Base-by-base conservation (phyloP, 2,329 filamentous ascomycete genomes). In the Colletotrichum sidae region DNA sequence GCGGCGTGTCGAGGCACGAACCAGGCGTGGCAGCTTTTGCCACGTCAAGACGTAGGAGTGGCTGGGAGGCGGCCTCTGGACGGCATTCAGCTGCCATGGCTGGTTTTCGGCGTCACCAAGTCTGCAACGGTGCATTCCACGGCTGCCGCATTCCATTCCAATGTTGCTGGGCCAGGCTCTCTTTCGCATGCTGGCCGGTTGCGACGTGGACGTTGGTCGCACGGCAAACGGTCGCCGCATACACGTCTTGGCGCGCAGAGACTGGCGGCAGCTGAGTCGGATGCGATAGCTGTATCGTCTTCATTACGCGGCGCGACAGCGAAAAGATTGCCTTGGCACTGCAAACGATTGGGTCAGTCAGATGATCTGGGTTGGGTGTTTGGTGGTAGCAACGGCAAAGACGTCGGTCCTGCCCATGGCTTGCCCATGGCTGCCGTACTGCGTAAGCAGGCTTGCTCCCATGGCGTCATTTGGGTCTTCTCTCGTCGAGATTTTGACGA, bases 111-210 rank as follows among this genome's bases (percentile, higher is more conserved):
- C 49, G 35, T 60, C 41, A 55, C 46, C 51, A 45, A 37, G 63
- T 58, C 53, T 66, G 59, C 63, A 66, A 63, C 59, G 53, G 59
- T 53, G 38, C 63, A 66, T 63, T 66, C 62, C 52, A 13, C 34
- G 47, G 49, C 6, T 66, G 15, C 63, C 63, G 47, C 53, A 46
- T 64, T 38, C 41, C 51, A 44, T 38, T 35, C 35, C 10, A 34
- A 25, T 39, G 46, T 35, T 58, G 54, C 46, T 17, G 46, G 42
- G n/a, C 38, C 38, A 34, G 50, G 44, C 25, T n/a, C 8, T 6
- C 39, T 38, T 15, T 35, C 39, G 33, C 45, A 33, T 35, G 46
- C 25, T 39, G 6, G 13, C 8, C 10, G 46, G 46, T 50, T n/a
- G 61, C 57, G 55, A 51, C 11, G 25, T 51, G 46, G 57, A 15